Conservation (phyloP, 441 rosid species). For the Syzygium malaccense region DNA sequence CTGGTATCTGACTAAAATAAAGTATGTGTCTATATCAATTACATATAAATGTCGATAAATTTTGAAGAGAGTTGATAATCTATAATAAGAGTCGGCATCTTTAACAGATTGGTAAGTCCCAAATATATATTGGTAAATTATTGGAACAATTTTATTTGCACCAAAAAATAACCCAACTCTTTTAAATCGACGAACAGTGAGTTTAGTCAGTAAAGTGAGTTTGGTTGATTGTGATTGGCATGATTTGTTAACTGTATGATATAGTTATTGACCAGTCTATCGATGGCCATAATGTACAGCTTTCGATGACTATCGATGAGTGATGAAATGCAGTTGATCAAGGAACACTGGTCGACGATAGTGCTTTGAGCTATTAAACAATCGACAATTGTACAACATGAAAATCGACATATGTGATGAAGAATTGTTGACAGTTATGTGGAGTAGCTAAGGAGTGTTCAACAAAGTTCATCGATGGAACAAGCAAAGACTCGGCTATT, state of each 20-base stretch:
- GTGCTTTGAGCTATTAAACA: background rate
- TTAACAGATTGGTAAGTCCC: background rate
- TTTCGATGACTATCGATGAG: background rate
- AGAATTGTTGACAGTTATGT: background rate
- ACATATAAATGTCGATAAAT: background rate
- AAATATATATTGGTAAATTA: no score
- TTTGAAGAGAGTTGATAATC: background rate
- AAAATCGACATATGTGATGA: background rate
- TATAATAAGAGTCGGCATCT: background rate
- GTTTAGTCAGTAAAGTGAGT: background rate
- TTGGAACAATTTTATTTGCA: background rate
- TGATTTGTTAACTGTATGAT: no score
- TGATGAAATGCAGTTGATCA: background rate
- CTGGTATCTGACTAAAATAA: no score
- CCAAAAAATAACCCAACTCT: background rate
- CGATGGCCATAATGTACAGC: background rate
- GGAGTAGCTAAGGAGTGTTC: background rate
- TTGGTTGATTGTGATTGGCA: background rate
- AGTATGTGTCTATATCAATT: no score
- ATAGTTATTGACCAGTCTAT: background rate
- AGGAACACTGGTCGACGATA: background rate
- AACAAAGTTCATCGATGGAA: background rate
- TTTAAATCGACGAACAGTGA: background rate
- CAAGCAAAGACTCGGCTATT: background rate
- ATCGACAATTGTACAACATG: background rate